A percentile compares a stretch with the other conserved stretches of the same genome.
Evolutionary conservation across 2,329 filamentous ascomycete genomes (phyloP).

Genomic region (Metarhizium rileyi): DNA sequence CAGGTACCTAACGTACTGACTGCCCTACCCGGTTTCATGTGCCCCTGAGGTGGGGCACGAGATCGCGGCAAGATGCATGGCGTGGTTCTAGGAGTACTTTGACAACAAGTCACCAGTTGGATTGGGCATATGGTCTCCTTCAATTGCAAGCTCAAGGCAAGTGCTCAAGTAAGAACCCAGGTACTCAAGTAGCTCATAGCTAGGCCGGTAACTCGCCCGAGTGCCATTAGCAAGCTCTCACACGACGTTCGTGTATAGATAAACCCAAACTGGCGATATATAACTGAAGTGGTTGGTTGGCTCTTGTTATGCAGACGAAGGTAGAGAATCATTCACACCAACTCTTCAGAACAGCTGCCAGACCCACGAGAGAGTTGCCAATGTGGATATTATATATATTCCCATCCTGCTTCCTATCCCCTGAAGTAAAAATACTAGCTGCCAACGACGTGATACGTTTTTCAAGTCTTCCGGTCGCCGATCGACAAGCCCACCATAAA

Average conservation of each 20-base stretch:
- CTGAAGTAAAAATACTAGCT: background rate
- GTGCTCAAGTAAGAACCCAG: background rate
- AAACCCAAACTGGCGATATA: background rate
- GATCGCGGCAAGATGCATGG: slow-evolving; percentile 5
- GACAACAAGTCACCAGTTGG: slow-evolving; percentile 1
- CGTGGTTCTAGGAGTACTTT: background rate
- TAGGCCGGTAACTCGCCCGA: background rate
- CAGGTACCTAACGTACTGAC: too few species aligned
- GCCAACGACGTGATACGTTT: background rate
- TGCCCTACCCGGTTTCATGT: background rate
- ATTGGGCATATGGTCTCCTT: too few species aligned
- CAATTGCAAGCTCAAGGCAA: too few species aligned
- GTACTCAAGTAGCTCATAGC: background rate
- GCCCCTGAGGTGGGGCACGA: slow-evolving; percentile 3
- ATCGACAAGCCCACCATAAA: background rate
- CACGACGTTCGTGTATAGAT: background rate
- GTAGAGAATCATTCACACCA: background rate
- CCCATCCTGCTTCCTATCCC: background rate
- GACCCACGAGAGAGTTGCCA: background rate
- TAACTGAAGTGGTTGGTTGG: background rate
- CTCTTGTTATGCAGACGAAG: background rate
- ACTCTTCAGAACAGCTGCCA: background rate
- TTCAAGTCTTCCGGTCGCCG: background rate
- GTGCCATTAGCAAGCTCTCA: background rate
- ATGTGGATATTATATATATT: too few species aligned